Conservation (phyloP, 2,329 filamentous ascomycete genomes). For the Verticillium nubilum region DNA sequence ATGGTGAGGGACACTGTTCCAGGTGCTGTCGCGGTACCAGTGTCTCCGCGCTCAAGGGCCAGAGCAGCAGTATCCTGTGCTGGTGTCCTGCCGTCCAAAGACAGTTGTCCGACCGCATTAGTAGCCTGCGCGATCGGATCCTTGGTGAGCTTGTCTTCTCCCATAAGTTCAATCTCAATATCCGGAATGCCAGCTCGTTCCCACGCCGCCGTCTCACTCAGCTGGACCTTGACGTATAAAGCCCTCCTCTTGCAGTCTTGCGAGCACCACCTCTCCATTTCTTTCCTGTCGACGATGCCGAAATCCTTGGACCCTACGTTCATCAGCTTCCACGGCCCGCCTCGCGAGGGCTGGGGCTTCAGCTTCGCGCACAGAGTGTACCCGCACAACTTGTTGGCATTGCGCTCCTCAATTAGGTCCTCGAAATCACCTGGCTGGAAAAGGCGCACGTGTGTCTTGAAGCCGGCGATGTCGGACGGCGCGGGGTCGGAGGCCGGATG, state of each 20-base stretch:
- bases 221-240: constrained; percentile 82
- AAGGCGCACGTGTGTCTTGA: constrained; percentile 60
- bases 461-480: constrained; percentile 54
- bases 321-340: constrained; percentile 64
- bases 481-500: constrained; percentile 43
- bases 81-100: constrained; percentile 29
- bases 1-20: constrained; percentile 42
- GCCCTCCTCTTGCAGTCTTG: constrained; percentile 72
- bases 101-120: background rate
- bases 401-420: constrained; percentile 81
- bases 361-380: constrained; percentile 71
- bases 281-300: constrained; percentile 63
- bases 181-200: constrained; percentile 59
- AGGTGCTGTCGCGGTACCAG: constrained; percentile 8
- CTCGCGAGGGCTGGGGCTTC: constrained; percentile 49
- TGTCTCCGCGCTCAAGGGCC: constrained; percentile 43
- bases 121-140: background rate
- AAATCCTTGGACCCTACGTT: constrained; percentile 46
- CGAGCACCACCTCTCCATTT: constrained; percentile 84
- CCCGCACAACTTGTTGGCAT: constrained; percentile 75
- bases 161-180: constrained; percentile 56
- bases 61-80: constrained; percentile 35
- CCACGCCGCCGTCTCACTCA: constrained; percentile 82
- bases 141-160: constrained; percentile 54
- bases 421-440: constrained; percentile 91